phyloP scores from a whole-genome alignment of 352 stramenopile species.

The Phytophthora cryptogea region DNA sequence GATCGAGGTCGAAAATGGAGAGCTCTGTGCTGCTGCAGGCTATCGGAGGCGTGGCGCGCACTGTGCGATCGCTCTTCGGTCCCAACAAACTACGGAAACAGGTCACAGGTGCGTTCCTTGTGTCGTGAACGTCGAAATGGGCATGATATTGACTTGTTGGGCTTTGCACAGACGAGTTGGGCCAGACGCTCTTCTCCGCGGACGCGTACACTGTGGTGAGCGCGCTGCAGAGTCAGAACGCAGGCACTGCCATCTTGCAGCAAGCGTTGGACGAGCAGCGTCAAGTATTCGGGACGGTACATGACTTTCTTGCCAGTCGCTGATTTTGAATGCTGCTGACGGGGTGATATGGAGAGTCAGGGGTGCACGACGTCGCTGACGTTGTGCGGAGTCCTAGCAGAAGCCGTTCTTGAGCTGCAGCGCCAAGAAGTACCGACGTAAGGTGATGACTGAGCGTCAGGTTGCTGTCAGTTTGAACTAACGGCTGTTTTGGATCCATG shows the following conservation, averaged over 20 bases:
- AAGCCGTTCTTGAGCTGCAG: conserved; percentile 17
- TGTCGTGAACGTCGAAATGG: not conserved
- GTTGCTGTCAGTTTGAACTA: not conserved
- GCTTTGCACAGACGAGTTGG: conserved; percentile 20
- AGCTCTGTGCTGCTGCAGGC: conserved; percentile 23
- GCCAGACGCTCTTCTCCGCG: conserved; percentile 25
- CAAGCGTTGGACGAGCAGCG: conserved; percentile 31
- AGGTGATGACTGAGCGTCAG: not conserved
- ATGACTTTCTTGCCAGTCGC: not conserved
- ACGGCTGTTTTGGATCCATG: not conserved
- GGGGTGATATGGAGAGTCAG: conserved; percentile 5
- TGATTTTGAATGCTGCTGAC: not conserved
- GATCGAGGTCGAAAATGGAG: conserved; percentile 9
- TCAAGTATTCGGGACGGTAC: conserved; percentile 24
- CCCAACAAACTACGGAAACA: conserved; percentile 37
- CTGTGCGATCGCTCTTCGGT: conserved; percentile 31
- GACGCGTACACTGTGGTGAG: conserved; percentile 29
- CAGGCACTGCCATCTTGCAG: conserved; percentile 31
- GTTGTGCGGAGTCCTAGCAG: conserved; percentile 26
- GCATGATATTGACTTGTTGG: not conserved
- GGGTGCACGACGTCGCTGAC: conserved; percentile 28
- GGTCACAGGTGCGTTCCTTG: conserved; percentile 14
- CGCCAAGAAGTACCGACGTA: conserved; percentile 22
- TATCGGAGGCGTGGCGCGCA: conserved; percentile 17
- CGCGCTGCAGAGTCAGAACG: conserved; percentile 29